Evolutionary conservation across 805 yeast genomes (phyloP), one percentile per base, ranked within the genome.

Genomic region (Cephaloascus albidus): DNA sequence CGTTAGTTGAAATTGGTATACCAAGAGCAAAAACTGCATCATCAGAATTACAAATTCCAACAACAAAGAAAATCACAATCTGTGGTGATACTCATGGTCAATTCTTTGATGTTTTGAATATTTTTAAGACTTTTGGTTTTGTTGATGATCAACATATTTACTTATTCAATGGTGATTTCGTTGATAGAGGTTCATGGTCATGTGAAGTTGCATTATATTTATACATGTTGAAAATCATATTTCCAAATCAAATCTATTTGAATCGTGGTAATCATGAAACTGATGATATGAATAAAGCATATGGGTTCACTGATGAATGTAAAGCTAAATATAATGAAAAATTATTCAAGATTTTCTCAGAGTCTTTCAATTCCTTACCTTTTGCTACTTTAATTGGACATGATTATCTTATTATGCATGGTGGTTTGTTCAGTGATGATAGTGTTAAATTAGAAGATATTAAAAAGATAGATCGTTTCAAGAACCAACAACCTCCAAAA

Each of bases 41-140:
- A 3, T 43, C 40, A 1, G 64, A 60, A 37, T 61, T 56, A 33
- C 46, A 55, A 10, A 10, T 56, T 10, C 49, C 59, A 33, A 40
- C 44, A 4, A 42, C 42, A 14, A 58, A 65, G 40, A 73, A 64
- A 43, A 68, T 90, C 36, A 86, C 97, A 1, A 85, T 93, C 8
- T 93, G 95, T 49, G 98, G 98, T 48, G 98, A 93, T 58, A 90
- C 97, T 1, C 98, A 93, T 58, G 98, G 98, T 33, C 98, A 93
- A 61, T 88, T 84, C 56, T 90, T 75, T 52, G 98, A 93, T 56
- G 79, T 93, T 38, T 61, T 90, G 51, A 82, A 88, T 54, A 70
- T 93, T 39, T 90, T 93, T 59, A 58, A 71, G 27, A 69, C 56
- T 35, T 89, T 78, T 53, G 97, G 97, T 14, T 61, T 68, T 49